Conservation (phyloP, 768 basidiomycete species). For the Agrocybe chaxingu region DNA sequence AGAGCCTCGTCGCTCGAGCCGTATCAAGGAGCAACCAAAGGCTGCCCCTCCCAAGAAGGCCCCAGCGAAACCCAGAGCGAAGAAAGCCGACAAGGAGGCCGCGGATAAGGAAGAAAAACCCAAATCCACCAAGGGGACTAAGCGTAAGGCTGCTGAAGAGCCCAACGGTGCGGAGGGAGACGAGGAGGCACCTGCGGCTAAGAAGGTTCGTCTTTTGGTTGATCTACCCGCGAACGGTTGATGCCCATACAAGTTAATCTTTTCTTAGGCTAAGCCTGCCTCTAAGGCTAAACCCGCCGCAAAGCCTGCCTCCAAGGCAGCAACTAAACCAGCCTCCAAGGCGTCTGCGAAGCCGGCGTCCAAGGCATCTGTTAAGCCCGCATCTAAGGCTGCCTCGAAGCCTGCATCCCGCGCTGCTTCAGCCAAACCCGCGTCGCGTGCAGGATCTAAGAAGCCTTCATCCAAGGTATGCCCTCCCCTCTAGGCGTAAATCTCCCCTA, state of each 20-base stretch:
- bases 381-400: slow-evolving; percentile 37
- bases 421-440: slow-evolving; percentile 56
- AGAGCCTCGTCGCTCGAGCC: slow-evolving; percentile 68
- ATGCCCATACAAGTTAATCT: slow-evolving; percentile 12
- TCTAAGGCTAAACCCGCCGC: slow-evolving; percentile 36
- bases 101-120: slow-evolving; percentile 57
- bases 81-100: slow-evolving; percentile 45
- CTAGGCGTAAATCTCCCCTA: neutral
- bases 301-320: slow-evolving; percentile 38
- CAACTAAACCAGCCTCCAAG: slow-evolving; percentile 40
- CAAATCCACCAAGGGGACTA: slow-evolving; percentile 37
- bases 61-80: slow-evolving; percentile 58
- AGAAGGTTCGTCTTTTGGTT: slow-evolving; percentile 47
- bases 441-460: slow-evolving; percentile 59
- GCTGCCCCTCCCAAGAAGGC: slow-evolving; percentile 54
- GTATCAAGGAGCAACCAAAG: slow-evolving; percentile 74
- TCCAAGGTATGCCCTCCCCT: slow-evolving; percentile 45
- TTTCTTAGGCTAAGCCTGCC: slow-evolving; percentile 37
- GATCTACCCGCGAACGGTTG: slow-evolving; percentile 1
- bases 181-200: slow-evolving; percentile 49
- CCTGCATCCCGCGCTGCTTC: slow-evolving; percentile 40
- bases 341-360: slow-evolving; percentile 42
- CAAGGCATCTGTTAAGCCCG: slow-evolving; percentile 38
- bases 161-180: slow-evolving; percentile 31
- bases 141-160: slow-evolving; percentile 43